Evolutionary conservation across 371 early-diverging fungal genomes (phyloP).

Genomic region (Mortierella sp.): DNA sequence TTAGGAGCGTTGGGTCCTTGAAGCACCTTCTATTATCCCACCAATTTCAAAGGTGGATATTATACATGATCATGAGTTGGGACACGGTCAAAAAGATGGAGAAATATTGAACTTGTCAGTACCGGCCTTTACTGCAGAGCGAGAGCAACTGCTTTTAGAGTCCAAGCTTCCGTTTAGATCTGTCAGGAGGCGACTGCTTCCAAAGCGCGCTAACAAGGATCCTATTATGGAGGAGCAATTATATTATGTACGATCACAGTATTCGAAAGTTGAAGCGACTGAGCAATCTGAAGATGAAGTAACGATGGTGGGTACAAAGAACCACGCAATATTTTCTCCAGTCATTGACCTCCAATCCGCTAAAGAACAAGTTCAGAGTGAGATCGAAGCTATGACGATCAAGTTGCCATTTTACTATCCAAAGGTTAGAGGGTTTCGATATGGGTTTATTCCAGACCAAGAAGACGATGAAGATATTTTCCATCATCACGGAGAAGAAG

Average conservation of each 20-base stretch:
- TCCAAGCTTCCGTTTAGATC: constrained; percentile 26
- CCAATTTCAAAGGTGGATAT: constrained; percentile 74
- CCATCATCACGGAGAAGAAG: constrained; percentile 12
- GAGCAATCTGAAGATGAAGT: not conserved
- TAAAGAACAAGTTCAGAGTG: not conserved
- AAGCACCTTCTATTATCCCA: constrained; percentile 78
- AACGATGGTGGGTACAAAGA: not conserved
- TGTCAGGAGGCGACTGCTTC: constrained; percentile 63
- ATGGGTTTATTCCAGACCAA: constrained; percentile 58
- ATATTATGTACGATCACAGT: constrained; percentile 43
- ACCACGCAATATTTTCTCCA: constrained; percentile 21
- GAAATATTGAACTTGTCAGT: not conserved
- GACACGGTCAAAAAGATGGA: not conserved
- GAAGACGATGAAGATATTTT: constrained; percentile 34
- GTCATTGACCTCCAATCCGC: constrained; percentile 20
- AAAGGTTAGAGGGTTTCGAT: constrained; percentile 65
- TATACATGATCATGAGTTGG: constrained; percentile 32
- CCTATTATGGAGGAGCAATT: constrained; percentile 60
- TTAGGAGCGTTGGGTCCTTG: constrained; percentile 75
- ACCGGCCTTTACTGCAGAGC: constrained; percentile 15
- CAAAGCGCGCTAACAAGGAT: constrained; percentile 76
- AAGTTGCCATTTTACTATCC: constrained; percentile 82
- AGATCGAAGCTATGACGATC: constrained; percentile 13
- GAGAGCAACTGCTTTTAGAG: constrained; percentile 5
- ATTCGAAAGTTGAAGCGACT: not conserved